phyloP scores from a whole-genome alignment of 768 basidiomycete species.

The Rubroboletus satanas region DNA sequence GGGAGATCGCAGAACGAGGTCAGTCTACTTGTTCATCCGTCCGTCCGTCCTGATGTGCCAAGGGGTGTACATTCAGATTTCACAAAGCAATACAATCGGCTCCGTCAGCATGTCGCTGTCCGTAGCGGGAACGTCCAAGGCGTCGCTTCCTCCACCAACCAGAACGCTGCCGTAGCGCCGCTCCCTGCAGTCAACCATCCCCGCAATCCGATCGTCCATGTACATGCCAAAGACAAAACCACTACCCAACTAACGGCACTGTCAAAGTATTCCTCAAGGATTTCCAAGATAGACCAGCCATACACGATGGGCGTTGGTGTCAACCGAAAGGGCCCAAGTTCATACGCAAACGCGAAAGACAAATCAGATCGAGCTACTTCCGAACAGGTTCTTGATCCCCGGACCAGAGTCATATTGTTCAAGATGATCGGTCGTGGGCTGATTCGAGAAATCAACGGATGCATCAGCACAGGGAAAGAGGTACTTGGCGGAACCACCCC shows the following conservation, averaged over 20 bases:
- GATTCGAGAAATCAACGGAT: constrained; percentile 89
- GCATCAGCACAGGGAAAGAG: constrained; percentile 98
- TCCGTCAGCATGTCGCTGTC: constrained; percentile 87
- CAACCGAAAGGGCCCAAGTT: constrained; percentile 89
- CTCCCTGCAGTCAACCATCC: constrained; percentile 75
- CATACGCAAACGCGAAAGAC: constrained; percentile 87
- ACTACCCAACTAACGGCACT: constrained; percentile 70
- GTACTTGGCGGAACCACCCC: constrained; percentile 36
- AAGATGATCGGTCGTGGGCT: constrained; percentile 93
- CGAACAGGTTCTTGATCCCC: constrained; percentile 94
- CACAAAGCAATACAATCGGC: constrained; percentile 96
- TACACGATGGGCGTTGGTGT: constrained; percentile 69
- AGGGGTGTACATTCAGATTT: constrained; percentile 60
- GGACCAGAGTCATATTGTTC: constrained; percentile 91
- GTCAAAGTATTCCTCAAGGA: constrained; percentile 70
- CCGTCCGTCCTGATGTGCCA: background rate
- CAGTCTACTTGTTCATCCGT: constrained; percentile 14
- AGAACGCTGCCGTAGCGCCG: constrained; percentile 49
- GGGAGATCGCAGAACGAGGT: constrained; percentile 85
- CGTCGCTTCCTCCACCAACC: constrained; percentile 48
- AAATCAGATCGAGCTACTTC: constrained; percentile 95
- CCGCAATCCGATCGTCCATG: constrained; percentile 28
- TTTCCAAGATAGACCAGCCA: constrained; percentile 72
- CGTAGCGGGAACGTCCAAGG: constrained; percentile 68
- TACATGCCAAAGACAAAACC: constrained; percentile 52